Evolutionary conservation across 2,329 filamentous ascomycete genomes (phyloP).

Genomic region (Balansia obtecta): DNA sequence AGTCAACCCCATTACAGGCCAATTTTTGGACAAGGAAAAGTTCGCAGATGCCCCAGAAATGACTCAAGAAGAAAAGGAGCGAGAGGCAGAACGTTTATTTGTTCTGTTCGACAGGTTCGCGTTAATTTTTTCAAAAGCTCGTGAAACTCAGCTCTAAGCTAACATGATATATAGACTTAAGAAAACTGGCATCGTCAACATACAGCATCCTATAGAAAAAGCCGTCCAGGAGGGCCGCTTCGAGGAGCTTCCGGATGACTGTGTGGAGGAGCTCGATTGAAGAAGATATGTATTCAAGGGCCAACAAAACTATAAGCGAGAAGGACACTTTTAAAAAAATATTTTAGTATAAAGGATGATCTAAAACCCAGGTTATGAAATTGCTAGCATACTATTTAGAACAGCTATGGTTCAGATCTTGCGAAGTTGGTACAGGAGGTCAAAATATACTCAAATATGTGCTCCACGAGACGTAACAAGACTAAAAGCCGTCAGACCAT

Average conservation of each 20-base stretch:
- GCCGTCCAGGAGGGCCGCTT: conserved; percentile 59
- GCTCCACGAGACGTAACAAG: too few relatives aligned
- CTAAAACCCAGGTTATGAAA: too few relatives aligned
- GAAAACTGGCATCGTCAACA: conserved; percentile 61
- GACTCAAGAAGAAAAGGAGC: conserved; percentile 83
- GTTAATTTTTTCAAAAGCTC: conserved; percentile 5
- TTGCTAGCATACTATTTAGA: too few relatives aligned
- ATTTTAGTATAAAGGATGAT: too few relatives aligned
- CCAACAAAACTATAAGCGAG: neutral
- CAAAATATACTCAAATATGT: too few relatives aligned
- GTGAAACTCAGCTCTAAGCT: conserved; percentile 4
- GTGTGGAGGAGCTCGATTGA: conserved; percentile 29
- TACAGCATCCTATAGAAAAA: conserved; percentile 66
- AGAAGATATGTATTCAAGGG: conserved; percentile 10
- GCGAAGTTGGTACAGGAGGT: too few relatives aligned
- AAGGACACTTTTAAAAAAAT: too few relatives aligned
- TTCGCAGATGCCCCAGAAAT: conserved; percentile 53
- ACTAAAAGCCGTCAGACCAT: too few relatives aligned
- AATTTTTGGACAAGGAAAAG: conserved; percentile 59
- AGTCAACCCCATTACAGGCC: conserved; percentile 80
- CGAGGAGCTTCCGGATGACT: conserved; percentile 51
- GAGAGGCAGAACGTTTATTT: conserved; percentile 80
- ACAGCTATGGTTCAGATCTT: too few relatives aligned
- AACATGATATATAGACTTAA: conserved; percentile 36
- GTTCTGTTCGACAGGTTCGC: conserved; percentile 73